These are phyloP conservation scores for Trichopus zeylanicus DNA, from an alignment of 116 monocot species.

Conservation along the genomic window DNA sequence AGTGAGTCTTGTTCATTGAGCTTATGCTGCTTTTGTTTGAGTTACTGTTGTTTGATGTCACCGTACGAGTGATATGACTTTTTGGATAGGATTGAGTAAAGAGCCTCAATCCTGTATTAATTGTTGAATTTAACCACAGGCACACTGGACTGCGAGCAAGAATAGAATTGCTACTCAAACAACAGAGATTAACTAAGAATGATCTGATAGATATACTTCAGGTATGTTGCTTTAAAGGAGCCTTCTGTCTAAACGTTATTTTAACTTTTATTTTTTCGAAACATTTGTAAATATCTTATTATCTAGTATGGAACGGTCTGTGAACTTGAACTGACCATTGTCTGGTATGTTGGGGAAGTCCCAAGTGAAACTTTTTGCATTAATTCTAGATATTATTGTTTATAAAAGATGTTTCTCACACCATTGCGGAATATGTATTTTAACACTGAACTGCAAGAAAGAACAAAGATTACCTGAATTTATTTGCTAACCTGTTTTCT, in stretches of 20 bases:
- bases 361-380: no score
- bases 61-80: not conserved
- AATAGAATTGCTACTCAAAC: constrained; percentile 77
- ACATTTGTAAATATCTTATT: no score
- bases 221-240: constrained; percentile 26
- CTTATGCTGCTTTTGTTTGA: not conserved
- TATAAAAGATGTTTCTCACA: no score
- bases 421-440: no score
- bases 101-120: not conserved
- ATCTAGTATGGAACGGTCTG: no score
- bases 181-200: constrained; percentile 76
- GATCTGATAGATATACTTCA: constrained; percentile 81
- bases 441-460: no score
- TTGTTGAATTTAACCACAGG: constrained; percentile 20
- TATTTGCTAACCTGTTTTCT: not conserved
- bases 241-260: no score
- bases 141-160: constrained; percentile 66
- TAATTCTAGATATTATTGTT: no score
- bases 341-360: no score
- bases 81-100: not conserved
- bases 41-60: not conserved
- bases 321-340: no score
- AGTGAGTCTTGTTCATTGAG: constrained; percentile 38
- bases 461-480: no score
- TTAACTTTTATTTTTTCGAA: no score